Evolutionary conservation across 129 eudicot genomes (phyloP).

Genomic region (Sambucus nigra): DNA sequence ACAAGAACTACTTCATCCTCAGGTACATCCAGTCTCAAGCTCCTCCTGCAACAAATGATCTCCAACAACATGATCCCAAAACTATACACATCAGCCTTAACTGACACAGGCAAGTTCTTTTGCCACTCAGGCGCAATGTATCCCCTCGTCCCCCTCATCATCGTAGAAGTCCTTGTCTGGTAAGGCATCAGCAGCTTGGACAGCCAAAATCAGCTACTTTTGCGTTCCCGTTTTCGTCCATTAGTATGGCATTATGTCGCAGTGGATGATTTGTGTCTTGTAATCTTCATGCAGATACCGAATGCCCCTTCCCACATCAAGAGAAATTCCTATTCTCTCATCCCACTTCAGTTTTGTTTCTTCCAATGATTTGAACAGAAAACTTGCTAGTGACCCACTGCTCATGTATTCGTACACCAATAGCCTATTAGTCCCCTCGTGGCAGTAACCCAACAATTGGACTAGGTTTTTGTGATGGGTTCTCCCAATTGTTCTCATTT

Average conservation of each 20-base stretch:
- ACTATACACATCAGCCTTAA: not conserved
- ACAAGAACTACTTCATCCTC: not conserved
- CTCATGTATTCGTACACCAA: conserved; percentile 19
- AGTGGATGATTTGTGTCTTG: not conserved
- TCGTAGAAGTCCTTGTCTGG: not conserved
- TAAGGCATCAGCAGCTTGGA: not conserved
- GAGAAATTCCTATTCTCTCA: not conserved
- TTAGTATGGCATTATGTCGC: not conserved
- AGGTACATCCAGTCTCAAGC: not conserved
- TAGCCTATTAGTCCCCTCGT: conserved; percentile 7
- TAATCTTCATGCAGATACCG: not conserved
- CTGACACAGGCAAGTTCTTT: not conserved
- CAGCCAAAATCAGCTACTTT: not conserved
- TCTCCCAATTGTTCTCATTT: conserved; percentile 7
- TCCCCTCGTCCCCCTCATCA: not conserved
- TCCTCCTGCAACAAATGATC: not conserved
- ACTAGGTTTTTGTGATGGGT: conserved; percentile 15
- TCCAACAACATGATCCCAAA: conserved; percentile 3
- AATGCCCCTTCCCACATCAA: not conserved
- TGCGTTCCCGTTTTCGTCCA: not conserved
- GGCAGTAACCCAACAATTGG: conserved; percentile 13
- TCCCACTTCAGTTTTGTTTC: not conserved
- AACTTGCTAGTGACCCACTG: conserved; percentile 8
- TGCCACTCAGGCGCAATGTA: not conserved
- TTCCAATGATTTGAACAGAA: not conserved